Percentiles rank a stretch among this genome's conserved stretches.
Evolutionary conservation across 1,284 basidiomycete genomes (phyloP).

Genomic region (Sanghuangporus weigelae): DNA sequence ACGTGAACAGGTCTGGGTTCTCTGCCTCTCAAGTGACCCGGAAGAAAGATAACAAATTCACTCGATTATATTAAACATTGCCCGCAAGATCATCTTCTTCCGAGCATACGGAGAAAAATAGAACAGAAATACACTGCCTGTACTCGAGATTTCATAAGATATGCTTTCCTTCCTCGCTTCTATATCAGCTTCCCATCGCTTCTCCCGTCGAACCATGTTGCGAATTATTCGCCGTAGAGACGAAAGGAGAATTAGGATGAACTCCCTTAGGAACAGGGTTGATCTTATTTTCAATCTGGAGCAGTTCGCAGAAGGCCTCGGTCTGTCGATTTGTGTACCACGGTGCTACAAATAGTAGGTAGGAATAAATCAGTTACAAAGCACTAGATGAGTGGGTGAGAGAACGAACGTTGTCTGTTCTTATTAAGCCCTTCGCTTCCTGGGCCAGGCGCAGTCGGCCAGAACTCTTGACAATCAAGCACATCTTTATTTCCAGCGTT

Average conservation of each 20-base stretch:
- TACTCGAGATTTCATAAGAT: background rate
- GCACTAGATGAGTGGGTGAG: conserved; percentile 16
- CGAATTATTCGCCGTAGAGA: background rate
- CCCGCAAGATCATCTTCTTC: background rate
- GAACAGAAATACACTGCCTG: background rate
- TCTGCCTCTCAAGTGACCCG: background rate
- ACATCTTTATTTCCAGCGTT: conserved; percentile 46
- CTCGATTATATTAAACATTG: background rate
- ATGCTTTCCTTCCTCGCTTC: background rate
- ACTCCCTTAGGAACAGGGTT: conserved; percentile 34
- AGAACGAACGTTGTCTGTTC: conserved; percentile 44
- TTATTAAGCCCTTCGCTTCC: conserved; percentile 33
- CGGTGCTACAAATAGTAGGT: conserved; percentile 40
- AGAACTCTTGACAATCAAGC: conserved; percentile 65
- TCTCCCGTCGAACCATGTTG: background rate
- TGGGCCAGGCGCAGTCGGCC: conserved; percentile 66
- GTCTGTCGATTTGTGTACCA: conserved; percentile 93
- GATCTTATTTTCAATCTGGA: conserved; percentile 79
- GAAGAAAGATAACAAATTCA: background rate
- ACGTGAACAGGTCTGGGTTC: background rate
- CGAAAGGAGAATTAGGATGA: background rate
- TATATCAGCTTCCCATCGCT: background rate
- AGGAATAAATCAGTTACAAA: conserved; percentile 16
- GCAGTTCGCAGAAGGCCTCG: conserved; percentile 74
- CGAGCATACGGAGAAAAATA: background rate